Conservation (phyloP, 305 asterid species). For the Euphrasia arctica region DNA sequence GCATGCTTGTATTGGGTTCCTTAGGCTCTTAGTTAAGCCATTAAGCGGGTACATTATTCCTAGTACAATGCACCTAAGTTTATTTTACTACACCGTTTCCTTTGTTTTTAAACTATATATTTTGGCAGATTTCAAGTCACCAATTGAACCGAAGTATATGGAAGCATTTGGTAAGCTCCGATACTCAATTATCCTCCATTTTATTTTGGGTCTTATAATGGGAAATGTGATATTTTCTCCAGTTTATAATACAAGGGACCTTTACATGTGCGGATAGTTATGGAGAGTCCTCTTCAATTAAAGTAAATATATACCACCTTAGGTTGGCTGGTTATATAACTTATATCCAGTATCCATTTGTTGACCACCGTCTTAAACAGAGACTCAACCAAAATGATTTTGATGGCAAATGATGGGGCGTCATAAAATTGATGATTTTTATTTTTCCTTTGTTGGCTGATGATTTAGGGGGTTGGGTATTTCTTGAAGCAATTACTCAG, state of each 20-base stretch:
- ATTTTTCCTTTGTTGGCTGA: conserved; percentile 10
- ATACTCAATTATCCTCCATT: conserved; percentile 24
- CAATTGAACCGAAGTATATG: conserved; percentile 77
- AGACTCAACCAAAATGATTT: neutral
- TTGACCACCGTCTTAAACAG: neutral
- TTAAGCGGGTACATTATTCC: neutral
- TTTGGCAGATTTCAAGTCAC: conserved; percentile 84
- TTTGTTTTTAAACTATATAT: conserved; percentile 22
- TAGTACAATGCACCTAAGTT: conserved; percentile 6
- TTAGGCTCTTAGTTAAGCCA: conserved; percentile 14
- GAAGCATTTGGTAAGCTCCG: conserved; percentile 87
- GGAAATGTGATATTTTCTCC: conserved; percentile 13
- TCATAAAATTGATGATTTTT: neutral
- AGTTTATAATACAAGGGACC: neutral
- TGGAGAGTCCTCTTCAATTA: neutral
- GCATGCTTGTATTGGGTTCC: conserved; percentile 18
- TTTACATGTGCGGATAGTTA: conserved; percentile 12
- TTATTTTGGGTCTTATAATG: conserved; percentile 13
- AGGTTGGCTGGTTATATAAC: neutral
- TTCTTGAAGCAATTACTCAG: conserved; percentile 1
- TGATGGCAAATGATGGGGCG: neutral
- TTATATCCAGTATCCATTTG: conserved; percentile 4
- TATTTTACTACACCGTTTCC: neutral
- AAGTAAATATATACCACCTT: conserved; percentile 2
- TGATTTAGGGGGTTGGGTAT: conserved; percentile 9